Evolutionary conservation across 2,329 filamentous ascomycete genomes (phyloP).

Genomic region (Huntiella decipiens): DNA sequence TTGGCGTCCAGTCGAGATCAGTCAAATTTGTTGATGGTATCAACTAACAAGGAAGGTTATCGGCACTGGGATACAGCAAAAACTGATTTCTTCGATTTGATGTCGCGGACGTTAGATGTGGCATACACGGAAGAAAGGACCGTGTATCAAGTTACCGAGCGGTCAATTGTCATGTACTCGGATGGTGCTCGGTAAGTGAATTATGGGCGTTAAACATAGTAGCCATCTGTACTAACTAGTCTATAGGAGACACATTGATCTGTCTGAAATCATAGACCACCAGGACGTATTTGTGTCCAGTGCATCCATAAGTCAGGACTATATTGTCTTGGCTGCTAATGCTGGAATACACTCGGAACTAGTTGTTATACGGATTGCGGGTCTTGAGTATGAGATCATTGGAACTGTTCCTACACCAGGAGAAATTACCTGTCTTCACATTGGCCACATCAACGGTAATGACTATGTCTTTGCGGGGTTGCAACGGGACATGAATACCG

Average conservation of each 20-base stretch:
- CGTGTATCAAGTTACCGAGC: conserved; percentile 37
- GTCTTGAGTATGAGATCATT: background rate
- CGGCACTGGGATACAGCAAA: too few species aligned
- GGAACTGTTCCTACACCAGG: conserved; percentile 12
- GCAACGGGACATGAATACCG: conserved; percentile 12
- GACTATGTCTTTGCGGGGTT: conserved; percentile 16
- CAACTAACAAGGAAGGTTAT: background rate
- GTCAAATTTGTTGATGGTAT: conserved; percentile 20
- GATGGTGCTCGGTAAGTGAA: conserved; percentile 20
- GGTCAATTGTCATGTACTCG: conserved; percentile 23
- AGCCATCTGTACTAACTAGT: conserved; percentile 12
- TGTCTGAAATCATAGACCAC: conserved; percentile 18
- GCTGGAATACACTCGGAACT: background rate
- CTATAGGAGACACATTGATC: conserved; percentile 16
- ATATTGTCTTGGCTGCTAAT: conserved; percentile 26
- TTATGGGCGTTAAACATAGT: background rate
- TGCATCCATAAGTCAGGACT: conserved; percentile 22
- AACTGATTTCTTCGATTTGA: conserved; percentile 27
- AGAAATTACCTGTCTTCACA: conserved; percentile 29
- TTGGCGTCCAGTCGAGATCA: conserved; percentile 31
- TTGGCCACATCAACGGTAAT: conserved; percentile 14
- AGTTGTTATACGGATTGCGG: conserved; percentile 1
- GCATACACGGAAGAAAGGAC: conserved; percentile 19
- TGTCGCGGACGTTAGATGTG: conserved; percentile 32
- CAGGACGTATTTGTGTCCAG: conserved; percentile 20